Evolutionary conservation across 768 basidiomycete species (phyloP).

Genomic region (Psilocybe tampanensis): DNA sequence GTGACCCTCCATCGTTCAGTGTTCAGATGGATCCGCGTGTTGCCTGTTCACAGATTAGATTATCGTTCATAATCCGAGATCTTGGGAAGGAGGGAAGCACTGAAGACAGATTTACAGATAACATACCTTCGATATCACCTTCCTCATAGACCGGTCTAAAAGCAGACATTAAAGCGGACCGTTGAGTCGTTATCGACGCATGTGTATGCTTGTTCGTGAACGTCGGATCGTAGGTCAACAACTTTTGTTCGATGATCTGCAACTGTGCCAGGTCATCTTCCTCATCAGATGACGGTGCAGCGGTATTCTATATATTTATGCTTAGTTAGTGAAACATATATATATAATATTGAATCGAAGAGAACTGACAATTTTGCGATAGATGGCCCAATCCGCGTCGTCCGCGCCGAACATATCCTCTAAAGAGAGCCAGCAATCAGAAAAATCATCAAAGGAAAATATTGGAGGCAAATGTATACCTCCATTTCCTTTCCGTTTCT

Average conservation of each 20-base stretch:
- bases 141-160: constrained; percentile 83
- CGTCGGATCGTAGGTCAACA: constrained; percentile 81
- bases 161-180: constrained; percentile 84
- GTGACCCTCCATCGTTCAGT: constrained; percentile 90
- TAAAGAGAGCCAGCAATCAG: constrained; percentile 21
- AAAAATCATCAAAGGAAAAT: background rate
- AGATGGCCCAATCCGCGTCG: constrained; percentile 97
- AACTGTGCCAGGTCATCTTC: constrained; percentile 86
- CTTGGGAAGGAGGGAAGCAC: too few species aligned
- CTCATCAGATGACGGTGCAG: constrained; percentile 77
- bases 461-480: constrained; percentile 48
- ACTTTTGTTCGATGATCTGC: constrained; percentile 72
- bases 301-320: constrained; percentile 63
- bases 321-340: too few species aligned
- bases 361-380: constrained; percentile 85
- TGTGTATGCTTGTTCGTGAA: constrained; percentile 86
- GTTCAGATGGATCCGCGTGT: constrained; percentile 83
- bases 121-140: constrained; percentile 63
- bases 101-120: background rate
- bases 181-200: constrained; percentile 71
- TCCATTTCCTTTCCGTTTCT: constrained; percentile 80
- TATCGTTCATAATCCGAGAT: too few species aligned
- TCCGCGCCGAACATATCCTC: constrained; percentile 95
- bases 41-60: constrained; percentile 41
- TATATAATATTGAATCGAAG: too few species aligned